These are phyloP conservation scores for Mortierella alpina DNA, from an alignment of 192 early-diverging fungal genomes.

Conservation along the genomic window DNA sequence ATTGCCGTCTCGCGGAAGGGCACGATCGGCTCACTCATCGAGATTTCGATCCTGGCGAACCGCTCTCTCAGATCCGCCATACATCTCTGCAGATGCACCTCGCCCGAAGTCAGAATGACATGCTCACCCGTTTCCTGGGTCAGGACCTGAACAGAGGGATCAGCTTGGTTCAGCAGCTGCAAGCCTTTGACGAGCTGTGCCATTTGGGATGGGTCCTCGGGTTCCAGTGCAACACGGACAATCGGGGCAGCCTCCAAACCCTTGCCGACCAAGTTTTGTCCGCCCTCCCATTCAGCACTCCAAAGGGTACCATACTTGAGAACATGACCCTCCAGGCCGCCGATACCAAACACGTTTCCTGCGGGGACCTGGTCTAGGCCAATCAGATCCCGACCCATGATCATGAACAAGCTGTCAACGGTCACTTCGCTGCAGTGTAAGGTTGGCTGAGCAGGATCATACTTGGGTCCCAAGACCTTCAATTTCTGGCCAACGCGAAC, in stretches of 20 bases:
- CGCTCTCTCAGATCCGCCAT: slow-evolving; percentile 93
- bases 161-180: slow-evolving; percentile 91
- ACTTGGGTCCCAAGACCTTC: slow-evolving; percentile 95
- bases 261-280: slow-evolving; percentile 83
- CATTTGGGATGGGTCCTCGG: slow-evolving; percentile 91
- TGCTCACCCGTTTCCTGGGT: slow-evolving; percentile 96
- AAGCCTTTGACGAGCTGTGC: slow-evolving; percentile 86
- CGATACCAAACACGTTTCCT: slow-evolving; percentile 97
- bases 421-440: slow-evolving; percentile 76
- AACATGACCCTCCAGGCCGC: slow-evolving; percentile 87
- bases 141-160: slow-evolving; percentile 93
- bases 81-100: slow-evolving; percentile 91
- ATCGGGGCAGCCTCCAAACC: slow-evolving; percentile 83
- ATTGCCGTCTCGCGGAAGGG: slow-evolving; percentile 97
- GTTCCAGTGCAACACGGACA: slow-evolving; percentile 96
- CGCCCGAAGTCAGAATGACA: slow-evolving; percentile 96
- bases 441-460: slow-evolving; percentile 72
- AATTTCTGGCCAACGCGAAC: slow-evolving; percentile 87
- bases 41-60: slow-evolving; percentile 94
- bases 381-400: slow-evolving; percentile 97
- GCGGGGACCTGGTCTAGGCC: slow-evolving; percentile 86
- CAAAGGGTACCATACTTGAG: slow-evolving; percentile 94
- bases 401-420: slow-evolving; percentile 86
- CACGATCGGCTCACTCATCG: slow-evolving; percentile 94
- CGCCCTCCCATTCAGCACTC: slow-evolving; percentile 68